Evolutionary conservation across 805 yeast species (phyloP), one percentile per base, ranked within the genome.

Genomic region (Yueomyces sp.): DNA sequence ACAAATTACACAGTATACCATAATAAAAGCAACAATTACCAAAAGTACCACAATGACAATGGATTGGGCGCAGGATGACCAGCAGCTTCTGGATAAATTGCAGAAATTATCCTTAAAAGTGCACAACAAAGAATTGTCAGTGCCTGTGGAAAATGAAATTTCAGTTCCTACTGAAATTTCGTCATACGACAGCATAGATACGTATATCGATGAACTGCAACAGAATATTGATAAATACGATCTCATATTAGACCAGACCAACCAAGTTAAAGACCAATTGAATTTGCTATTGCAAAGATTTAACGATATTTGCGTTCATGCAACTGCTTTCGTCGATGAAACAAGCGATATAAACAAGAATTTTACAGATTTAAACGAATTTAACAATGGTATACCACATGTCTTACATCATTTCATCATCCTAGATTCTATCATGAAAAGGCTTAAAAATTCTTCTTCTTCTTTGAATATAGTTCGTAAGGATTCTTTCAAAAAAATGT

Each of bases 391-490:
- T 11, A 84, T 86, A 5, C 70, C 78, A 4, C 54, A 60, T 26
- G 81, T 80, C 41, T 67, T 90, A 45, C 59, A 66, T 26, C 69
- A 77, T 43, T 88, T 85, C 57, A 87, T 82, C 49, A 68, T 75
- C 26, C 65, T 90, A 43, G 94, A 86, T 43, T 65, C 73, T 3
- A 79, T 85, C 37, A 80, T 85, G 36, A 72, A 77, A 45, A 69
- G 71, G 38, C 70, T 90, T 47, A 34, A 34, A 34, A 81, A 86
- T 49, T 72, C 77, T 28, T 79, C 85, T 2, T 85, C 85, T 1
- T 74, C 81, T n/a, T 47, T 62, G 26, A 71, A 68, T 40, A 70
- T 81, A 34, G 87, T 87, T 3, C 69, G 74, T 39, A 70, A 72
- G 45, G 69, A 72, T 27, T 68, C 73, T 8, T 85, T 85, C 62